Evolutionary conservation across 495 filamentous ascomycete genomes (phyloP).

Genomic region (Pyrenula massariospora): DNA sequence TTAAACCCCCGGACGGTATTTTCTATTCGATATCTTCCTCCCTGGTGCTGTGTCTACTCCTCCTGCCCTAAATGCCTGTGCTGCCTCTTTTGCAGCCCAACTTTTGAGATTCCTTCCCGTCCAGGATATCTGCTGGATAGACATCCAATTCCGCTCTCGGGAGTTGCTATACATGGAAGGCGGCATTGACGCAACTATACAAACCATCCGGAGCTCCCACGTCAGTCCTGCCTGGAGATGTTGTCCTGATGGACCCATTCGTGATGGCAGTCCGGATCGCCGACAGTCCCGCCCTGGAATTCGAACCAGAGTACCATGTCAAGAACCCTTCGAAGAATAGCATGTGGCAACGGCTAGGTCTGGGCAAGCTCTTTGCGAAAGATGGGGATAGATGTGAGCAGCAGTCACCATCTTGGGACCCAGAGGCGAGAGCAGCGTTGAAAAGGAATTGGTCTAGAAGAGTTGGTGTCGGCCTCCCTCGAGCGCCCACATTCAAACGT

Average conservation of each 20-base stretch:
- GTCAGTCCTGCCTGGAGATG: background rate
- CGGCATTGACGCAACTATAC: background rate
- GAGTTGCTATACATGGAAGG: background rate
- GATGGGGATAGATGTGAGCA: constrained; percentile 14
- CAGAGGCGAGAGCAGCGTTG: constrained; percentile 1
- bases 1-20: background rate
- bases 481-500: constrained; percentile 64
- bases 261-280: constrained; percentile 7
- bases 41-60: background rate
- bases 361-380: constrained; percentile 34
- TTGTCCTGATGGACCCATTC: constrained; percentile 1
- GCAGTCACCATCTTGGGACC: background rate
- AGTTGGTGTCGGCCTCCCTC: constrained; percentile 70
- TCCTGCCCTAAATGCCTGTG: background rate
- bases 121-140: background rate
- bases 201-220: background rate
- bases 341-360: constrained; percentile 37
- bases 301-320: constrained; percentile 3
- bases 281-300: constrained; percentile 4
- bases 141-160: background rate
- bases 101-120: background rate
- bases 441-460: constrained; percentile 23
- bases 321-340: constrained; percentile 28
- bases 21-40: background rate
- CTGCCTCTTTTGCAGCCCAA: background rate